Base-by-base conservation (phyloP, 2,329 filamentous ascomycete genomes). In the Alternaria gaisen region DNA sequence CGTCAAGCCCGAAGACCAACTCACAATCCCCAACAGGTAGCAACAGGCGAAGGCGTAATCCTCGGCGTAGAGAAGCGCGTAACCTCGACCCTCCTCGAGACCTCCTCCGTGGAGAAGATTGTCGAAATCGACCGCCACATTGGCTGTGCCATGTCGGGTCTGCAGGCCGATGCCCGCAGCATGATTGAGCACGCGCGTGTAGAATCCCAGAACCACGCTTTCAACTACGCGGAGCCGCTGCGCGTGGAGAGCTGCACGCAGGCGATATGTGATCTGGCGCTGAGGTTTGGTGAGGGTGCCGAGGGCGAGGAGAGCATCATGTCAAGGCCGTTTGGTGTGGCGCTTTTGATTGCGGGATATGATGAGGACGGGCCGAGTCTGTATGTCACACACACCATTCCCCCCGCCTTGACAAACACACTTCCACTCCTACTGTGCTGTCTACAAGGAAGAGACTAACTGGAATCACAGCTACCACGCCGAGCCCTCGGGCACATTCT, bases 41-140 rank as follows among this genome's bases (percentile, higher is more conserved):
- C 95, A 74, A 99, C 95, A 50, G 91, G 92, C 60, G 92, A 96
- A 80, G 95, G 95, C 77, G 94, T 98, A 64, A 91, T 99, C 77
- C 90, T 99, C 53, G 95, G 95, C 72, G 95, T 99, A 67, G 95
- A 99, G 85, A 99, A 99, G 88, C 94, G 95, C 77, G 95, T 99
- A 74, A 99, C 95, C 63, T 97, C 93, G 60, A 96, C 94, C 64
- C 91, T 99, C 65, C 92, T 99, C 76, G 95, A 98, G 83, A 97
- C 95, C 32, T 97, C 92, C 47, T 97, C 94, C 41, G 95, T 99
- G 75, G 95, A 99, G 83, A 99, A 99, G 88, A 98, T 99, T 75
- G 94, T 99, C 80, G 95, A 99, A 82, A 98, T 99, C 80, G 95
- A 99, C 84, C 89, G 92, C 79, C 95, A 99, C 85, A 97, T 99